phyloP scores from a whole-genome alignment of 257 asterid species.

The Fraxinus quadrangulata region DNA sequence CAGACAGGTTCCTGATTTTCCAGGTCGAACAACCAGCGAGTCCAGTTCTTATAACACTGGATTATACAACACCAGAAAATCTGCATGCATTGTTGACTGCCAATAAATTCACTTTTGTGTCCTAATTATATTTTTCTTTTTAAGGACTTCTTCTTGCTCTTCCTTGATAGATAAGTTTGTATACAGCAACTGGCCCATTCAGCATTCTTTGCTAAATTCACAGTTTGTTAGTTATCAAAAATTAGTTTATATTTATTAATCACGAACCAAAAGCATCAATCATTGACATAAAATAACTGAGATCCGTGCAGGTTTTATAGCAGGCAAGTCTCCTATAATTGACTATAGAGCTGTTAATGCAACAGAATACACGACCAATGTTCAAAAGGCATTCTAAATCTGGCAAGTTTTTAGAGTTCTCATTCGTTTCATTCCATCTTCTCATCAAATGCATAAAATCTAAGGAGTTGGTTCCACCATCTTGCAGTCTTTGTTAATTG shows the following conservation, averaged over 20 bases:
- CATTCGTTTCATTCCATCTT: background rate
- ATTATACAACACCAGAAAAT: no score
- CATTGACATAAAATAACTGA: background rate
- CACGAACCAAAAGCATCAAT: background rate
- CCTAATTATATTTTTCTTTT: background rate
- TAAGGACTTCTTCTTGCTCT: background rate
- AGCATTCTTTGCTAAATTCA: background rate
- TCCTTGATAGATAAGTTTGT: background rate
- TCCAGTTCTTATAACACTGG: no score
- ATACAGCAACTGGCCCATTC: background rate
- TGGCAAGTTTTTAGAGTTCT: background rate
- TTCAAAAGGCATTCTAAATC: background rate
- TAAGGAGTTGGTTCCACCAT: background rate
- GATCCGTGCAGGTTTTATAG: no score
- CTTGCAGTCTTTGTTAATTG: background rate
- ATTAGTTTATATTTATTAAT: background rate
- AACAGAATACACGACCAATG: background rate
- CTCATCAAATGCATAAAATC: background rate
- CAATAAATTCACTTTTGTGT: background rate
- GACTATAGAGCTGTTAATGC: background rate
- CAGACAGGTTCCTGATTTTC: no score
- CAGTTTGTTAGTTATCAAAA: background rate
- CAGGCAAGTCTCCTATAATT: background rate
- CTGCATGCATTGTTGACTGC: no score
- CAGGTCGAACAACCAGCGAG: no score